Conservation (phyloP, 2,329 filamentous ascomycete genomes). For the Chaetomium sp. region DNA sequence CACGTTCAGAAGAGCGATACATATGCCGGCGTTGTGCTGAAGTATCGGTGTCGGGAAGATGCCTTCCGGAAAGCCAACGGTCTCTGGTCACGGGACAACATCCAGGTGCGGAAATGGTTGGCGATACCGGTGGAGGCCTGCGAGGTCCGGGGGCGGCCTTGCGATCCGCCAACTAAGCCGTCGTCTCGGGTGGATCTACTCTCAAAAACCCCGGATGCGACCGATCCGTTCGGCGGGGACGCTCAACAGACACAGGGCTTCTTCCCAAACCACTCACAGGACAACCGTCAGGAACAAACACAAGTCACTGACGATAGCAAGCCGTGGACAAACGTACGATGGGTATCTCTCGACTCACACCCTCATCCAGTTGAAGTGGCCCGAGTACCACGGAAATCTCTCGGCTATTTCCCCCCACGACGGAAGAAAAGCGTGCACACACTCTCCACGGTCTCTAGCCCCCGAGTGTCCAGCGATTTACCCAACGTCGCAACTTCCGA, state of each 20-base stretch:
- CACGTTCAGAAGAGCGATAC: conserved; percentile 78
- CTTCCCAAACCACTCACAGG: conserved; percentile 34
- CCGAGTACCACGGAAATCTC: conserved; percentile 68
- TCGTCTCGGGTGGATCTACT: conserved; percentile 44
- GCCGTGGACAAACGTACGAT: conserved; percentile 81
- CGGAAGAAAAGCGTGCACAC: conserved; percentile 74
- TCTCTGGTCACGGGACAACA: conserved; percentile 88
- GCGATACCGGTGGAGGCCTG: conserved; percentile 87
- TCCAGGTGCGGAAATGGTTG: conserved; percentile 76
- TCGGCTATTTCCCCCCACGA: conserved; percentile 88
- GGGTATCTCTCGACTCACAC: conserved; percentile 71
- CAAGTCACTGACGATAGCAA: conserved; percentile 46
- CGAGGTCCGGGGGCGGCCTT: conserved; percentile 68
- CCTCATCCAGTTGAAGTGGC: conserved; percentile 73
- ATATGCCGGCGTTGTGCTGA: conserved; percentile 82
- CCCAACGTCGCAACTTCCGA: conserved; percentile 39
- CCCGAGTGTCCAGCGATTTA: conserved; percentile 58
- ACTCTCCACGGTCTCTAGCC: conserved; percentile 60
- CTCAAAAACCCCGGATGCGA: conserved; percentile 40
- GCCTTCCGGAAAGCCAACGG: conserved; percentile 82
- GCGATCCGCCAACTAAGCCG: conserved; percentile 44
- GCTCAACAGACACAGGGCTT: conserved; percentile 29
- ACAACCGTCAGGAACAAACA: conserved; percentile 19
- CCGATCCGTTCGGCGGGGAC: conserved; percentile 28
- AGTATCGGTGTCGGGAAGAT: conserved; percentile 79